phyloP scores from a whole-genome alignment of 768 basidiomycete species.

The Ephemerocybe angulata region DNA sequence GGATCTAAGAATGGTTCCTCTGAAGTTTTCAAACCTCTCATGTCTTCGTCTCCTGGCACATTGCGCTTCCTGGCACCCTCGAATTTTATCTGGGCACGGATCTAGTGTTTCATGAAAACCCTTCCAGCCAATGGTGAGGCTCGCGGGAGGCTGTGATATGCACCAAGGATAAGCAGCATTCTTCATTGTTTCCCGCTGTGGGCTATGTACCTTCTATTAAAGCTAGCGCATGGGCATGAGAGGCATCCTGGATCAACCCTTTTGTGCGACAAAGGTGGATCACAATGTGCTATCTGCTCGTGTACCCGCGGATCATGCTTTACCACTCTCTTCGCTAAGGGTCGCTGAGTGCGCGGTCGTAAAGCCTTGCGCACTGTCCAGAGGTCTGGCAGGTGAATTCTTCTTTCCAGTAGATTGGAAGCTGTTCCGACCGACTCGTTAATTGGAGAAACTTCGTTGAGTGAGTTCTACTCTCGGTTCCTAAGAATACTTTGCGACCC shows the following conservation, averaged over 20 bases:
- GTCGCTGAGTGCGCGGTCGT: too few species aligned
- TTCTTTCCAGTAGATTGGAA: constrained; percentile 1
- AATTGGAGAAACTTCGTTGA: background rate
- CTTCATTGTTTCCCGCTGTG: too few species aligned
- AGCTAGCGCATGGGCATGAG: background rate
- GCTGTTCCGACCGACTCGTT: background rate
- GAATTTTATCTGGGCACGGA: too few species aligned
- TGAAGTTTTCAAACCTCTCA: too few species aligned
- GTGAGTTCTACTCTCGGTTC: constrained; percentile 2
- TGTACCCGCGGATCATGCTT: background rate
- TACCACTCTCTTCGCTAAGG: too few species aligned
- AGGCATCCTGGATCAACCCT: background rate
- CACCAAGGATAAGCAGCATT: too few species aligned
- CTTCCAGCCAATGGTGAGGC: too few species aligned
- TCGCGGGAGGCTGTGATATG: too few species aligned
- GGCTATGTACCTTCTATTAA: background rate
- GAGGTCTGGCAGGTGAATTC: background rate
- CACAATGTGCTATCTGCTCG: background rate
- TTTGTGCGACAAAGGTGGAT: background rate
- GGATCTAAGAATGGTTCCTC: background rate
- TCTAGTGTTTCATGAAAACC: too few species aligned
- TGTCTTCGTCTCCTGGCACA: too few species aligned
- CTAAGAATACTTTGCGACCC: background rate
- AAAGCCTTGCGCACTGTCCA: too few species aligned
- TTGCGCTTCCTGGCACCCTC: too few species aligned